phyloP scores from a whole-genome alignment of 768 basidiomycete species.

The Wakefieldia striispora region DNA sequence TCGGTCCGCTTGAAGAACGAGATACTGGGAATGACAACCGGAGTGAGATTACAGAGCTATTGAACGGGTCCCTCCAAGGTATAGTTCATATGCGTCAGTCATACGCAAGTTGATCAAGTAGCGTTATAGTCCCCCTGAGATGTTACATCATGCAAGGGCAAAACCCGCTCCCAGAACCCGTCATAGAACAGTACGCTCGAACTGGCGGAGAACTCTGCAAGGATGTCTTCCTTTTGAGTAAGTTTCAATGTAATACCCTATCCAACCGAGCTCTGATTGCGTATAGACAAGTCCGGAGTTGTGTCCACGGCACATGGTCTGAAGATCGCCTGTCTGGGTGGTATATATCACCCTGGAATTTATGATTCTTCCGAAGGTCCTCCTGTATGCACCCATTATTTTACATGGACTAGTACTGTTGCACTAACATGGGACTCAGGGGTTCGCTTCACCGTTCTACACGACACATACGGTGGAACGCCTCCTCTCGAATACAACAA shows the following conservation, averaged over 20 bases:
- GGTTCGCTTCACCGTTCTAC: constrained; percentile 76
- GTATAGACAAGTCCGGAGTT: constrained; percentile 76
- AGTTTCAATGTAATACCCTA: constrained; percentile 29
- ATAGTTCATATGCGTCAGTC: constrained; percentile 10
- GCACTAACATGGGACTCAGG: constrained; percentile 40
- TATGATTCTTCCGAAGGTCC: constrained; percentile 59
- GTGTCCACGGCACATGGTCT: constrained; percentile 78
- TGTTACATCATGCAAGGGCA: constrained; percentile 94
- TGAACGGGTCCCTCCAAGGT: constrained; percentile 72
- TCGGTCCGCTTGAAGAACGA: constrained; percentile 51
- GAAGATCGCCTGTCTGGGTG: constrained; percentile 84
- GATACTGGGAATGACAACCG: constrained; percentile 33
- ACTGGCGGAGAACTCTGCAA: constrained; percentile 77
- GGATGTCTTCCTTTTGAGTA: constrained; percentile 85
- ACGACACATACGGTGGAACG: constrained; percentile 67
- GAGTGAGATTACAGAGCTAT: constrained; percentile 55
- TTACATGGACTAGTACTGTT: not conserved
- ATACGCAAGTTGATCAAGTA: constrained; percentile 12
- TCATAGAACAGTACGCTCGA: constrained; percentile 73
- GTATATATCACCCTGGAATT: constrained; percentile 62
- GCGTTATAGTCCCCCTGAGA: constrained; percentile 70
- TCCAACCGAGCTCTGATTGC: constrained; percentile 3
- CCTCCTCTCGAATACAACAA: constrained; percentile 66
- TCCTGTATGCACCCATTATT: constrained; percentile 46
- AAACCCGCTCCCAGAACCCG: constrained; percentile 64